Evolutionary conservation across 1,139 yeast genomes (phyloP), one percentile per base, ranked within the genome.

Genomic region (Yarrowia galli): DNA sequence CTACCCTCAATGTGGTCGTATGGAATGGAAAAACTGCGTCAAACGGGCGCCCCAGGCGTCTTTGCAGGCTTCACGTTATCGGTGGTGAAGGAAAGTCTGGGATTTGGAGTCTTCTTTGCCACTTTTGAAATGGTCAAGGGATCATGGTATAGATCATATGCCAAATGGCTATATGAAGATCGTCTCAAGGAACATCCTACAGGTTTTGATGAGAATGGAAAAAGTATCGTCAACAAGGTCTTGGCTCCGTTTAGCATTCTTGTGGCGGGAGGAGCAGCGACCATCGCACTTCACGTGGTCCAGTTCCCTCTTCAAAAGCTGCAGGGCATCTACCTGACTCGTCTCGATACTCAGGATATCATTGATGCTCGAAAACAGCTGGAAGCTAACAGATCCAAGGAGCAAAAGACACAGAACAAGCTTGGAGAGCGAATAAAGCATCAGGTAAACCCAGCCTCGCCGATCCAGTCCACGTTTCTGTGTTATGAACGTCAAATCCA

Each of bases 211-310:
- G 70, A 70, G 36, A 18, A 58, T 12, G 68, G 64, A 73, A 72
- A 67, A 72, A 71, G 70, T 78, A 75, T 71, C 79, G 74, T 80
- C 13, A 67, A 68, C 48, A 75, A 76, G 70, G 81, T 87, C 46
- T 78, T 90, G 58, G 87, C 86, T 73, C 88, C 96, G 10, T 78
- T 89, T 0, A 91, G 91, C 76, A 85, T 92, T 6, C 82, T 93
- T 49, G 73, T 89, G n/a, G 97, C 97, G 0, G 98, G 98, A 12
- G 92, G 96, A 16, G 82, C 91, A 4, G 97, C 98, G 0, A 95
- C 98, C 0, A 81, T 88, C 43, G 82, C 92, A 0, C 79, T 93
- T 32, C 87, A 92, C 70, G 83, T 88, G 8, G 87, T 92, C 10
- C 97, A 92, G 73, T 92, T 89, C 73, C 98, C 98, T 0, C 81